Conservation (phyloP, 2,329 filamentous ascomycete species). For the Trichoderma koningiopsis region DNA sequence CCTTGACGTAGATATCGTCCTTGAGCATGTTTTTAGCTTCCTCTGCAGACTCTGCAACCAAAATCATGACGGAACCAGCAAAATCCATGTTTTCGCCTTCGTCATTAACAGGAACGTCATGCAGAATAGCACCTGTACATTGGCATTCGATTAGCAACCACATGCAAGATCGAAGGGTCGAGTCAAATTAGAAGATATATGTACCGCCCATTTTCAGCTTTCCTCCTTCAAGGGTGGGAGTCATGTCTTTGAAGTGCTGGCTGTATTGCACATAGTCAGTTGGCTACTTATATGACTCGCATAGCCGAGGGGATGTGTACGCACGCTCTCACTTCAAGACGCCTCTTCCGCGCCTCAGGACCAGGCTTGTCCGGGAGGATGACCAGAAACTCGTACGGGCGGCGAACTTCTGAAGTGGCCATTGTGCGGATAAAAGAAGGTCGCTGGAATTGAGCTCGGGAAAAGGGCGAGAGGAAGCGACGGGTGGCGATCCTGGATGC, state of each 20-base stretch:
- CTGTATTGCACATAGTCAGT: not conserved
- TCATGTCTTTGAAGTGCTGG: constrained; percentile 60
- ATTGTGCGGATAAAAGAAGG: constrained; percentile 33
- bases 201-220: constrained; percentile 66
- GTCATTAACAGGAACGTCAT: constrained; percentile 65
- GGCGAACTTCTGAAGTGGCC: constrained; percentile 33
- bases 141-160: not conserved
- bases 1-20: constrained; percentile 71
- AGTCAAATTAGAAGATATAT: constrained; percentile 30
- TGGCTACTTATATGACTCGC: not conserved
- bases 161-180: not conserved
- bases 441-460: constrained; percentile 15
- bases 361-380: constrained; percentile 68
- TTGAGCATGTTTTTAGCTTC: constrained; percentile 68
- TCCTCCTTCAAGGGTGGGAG: constrained; percentile 55
- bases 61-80: constrained; percentile 71
- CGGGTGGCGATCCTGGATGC: constrained; percentile 25
- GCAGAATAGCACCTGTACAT: constrained; percentile 64
- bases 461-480: constrained; percentile 22
- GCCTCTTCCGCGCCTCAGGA: constrained; percentile 59
- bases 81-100: constrained; percentile 64
- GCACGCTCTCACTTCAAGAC: constrained; percentile 62
- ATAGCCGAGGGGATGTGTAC: constrained; percentile 33
- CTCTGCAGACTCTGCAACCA: constrained; percentile 66
- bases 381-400: constrained; percentile 66